Evolutionary conservation across 305 asterid genomes (phyloP), one percentile per base, ranked within the genome.

Genomic region (Plantago coronopus): DNA sequence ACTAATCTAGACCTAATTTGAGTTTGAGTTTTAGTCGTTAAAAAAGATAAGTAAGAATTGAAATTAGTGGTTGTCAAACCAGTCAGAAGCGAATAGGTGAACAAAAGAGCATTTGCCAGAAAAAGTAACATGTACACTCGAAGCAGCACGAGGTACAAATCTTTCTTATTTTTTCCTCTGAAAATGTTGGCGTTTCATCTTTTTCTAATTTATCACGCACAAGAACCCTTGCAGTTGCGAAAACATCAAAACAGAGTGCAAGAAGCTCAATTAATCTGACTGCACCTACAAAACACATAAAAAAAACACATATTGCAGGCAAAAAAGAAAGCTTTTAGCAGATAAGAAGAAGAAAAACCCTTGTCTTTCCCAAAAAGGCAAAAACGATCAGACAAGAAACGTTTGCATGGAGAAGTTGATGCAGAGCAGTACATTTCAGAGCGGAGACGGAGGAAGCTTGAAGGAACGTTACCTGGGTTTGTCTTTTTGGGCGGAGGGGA

Each of bases 71-170:
- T 11, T 11, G 15, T 38, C 12, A 38, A 38, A 38, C 43, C 13
- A 38, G 43, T 10, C 43, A 3, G 43, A 38, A 38, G 38, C 4
- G 7, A 17, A 46, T 12, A n/a, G 5, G 51, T 47, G 17, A 6
- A 10, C 23, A 48, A 17, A 3, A 48, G 15, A 48, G 3, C 56
- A 1, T 22, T 51, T 5, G 0, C 4, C 12, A 23, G 29, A 34
- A 23, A 23, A 51, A 34, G 8, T 14, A 18, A 12, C 19, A 50
- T 51, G 57, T 23, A 53, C 57, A 53, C 17, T 14, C 57, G 20
- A 14, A 53, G 20, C 38, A 23, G 57, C 57, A 53, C 40, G 31
- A 23, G 38, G 57, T 53, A 53, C 57, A 53, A 53, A 29, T 53
- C 40, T 14, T n/a, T 25, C 18, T 54, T 17, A 15, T 22, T 27